These are phyloP conservation scores for Cicer bijugum DNA, from an alignment of 306 rosid species.

Conservation along the genomic window DNA sequence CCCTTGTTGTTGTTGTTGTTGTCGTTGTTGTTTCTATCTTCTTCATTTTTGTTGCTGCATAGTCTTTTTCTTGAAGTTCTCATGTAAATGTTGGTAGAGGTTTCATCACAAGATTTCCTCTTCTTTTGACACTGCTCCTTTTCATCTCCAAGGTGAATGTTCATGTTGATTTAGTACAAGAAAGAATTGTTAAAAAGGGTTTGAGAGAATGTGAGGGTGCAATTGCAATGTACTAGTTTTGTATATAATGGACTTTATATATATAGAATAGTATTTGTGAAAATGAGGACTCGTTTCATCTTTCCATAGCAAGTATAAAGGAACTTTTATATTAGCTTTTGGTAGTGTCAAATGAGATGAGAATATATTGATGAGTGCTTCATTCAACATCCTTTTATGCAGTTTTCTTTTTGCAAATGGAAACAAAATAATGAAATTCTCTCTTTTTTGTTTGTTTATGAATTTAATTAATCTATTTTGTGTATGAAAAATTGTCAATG, in stretches of 20 bases:
- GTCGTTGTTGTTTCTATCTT: slow-evolving; percentile 1
- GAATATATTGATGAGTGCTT: slow-evolving; percentile 27
- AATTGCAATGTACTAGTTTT: neutral
- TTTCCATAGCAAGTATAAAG: slow-evolving; percentile 10
- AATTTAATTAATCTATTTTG: neutral
- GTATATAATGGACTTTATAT: neutral
- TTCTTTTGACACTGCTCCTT: slow-evolving; percentile 35
- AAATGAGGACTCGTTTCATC: neutral
- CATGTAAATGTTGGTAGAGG: neutral
- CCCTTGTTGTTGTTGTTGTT: neutral
- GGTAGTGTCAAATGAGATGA: slow-evolving; percentile 17
- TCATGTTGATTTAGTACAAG: slow-evolving; percentile 13
- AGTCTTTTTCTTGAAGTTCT: slow-evolving; percentile 36
- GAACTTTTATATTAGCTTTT: neutral
- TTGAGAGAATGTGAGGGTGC: neutral
- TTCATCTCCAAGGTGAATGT: slow-evolving; percentile 18
- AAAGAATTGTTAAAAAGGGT: neutral
- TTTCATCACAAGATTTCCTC: slow-evolving; percentile 36
- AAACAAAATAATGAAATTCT: slow-evolving; percentile 23
- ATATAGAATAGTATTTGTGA: neutral
- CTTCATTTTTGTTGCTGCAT: slow-evolving; percentile 32
- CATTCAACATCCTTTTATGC: slow-evolving; percentile 8
- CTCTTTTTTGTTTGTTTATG: slow-evolving; percentile 11
- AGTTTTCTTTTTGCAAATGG: slow-evolving; percentile 4
- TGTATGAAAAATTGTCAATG: too few species aligned